phyloP scores from a whole-genome alignment of 1,139 yeast species.

The Magnusiomyces suaveolens region DNA sequence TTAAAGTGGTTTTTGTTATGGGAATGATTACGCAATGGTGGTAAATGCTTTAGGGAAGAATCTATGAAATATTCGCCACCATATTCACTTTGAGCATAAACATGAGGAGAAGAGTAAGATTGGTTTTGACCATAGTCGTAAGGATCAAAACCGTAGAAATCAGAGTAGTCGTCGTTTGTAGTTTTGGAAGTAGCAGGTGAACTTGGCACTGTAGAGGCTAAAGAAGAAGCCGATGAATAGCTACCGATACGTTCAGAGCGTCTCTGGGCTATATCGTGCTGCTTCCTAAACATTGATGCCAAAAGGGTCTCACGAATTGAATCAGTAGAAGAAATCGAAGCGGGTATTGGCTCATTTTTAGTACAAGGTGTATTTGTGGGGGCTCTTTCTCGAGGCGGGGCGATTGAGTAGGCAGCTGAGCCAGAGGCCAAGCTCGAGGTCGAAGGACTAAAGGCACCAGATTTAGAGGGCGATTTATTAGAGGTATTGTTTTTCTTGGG shows the following conservation, averaged over 20 bases:
- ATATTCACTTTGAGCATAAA: constrained; percentile 13
- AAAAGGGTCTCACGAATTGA: constrained; percentile 12
- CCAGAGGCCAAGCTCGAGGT: too few species aligned
- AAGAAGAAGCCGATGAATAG: not conserved
- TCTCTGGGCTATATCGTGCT: constrained; percentile 3
- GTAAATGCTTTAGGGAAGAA: not conserved
- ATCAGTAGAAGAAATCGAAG: not conserved
- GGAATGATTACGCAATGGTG: not conserved
- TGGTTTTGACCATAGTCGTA: not conserved
- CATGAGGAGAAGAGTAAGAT: not conserved
- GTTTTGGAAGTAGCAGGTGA: not conserved
- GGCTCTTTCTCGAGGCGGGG: not conserved
- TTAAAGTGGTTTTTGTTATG: not conserved
- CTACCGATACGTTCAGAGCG: constrained; percentile 1
- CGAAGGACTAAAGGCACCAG: too few species aligned
- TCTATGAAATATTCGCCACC: not conserved
- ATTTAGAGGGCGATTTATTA: too few species aligned
- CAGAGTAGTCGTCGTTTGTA: too few species aligned
- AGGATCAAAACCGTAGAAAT: not conserved
- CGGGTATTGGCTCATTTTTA: not conserved
- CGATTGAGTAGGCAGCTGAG: not conserved
- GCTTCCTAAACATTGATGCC: constrained; percentile 11
- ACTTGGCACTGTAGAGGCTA: not conserved
- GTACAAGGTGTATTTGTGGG: too few species aligned
- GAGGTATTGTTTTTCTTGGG: not conserved